Evolutionary conservation across 1,284 basidiomycete species (phyloP), one percentile per base, ranked within the genome.

Genomic region (Microbotryum intermedium): DNA sequence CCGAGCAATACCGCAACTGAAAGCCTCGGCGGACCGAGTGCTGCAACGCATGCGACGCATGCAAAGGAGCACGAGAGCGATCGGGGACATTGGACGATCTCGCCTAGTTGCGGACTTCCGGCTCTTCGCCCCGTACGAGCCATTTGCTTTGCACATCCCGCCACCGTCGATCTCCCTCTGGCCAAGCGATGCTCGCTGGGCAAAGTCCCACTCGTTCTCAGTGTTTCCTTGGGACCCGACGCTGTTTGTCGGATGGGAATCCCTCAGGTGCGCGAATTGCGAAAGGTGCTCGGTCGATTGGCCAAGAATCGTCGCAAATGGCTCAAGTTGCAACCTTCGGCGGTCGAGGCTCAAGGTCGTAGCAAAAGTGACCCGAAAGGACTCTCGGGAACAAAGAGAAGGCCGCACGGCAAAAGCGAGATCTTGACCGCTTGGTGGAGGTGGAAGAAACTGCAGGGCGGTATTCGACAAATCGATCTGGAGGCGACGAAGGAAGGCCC

Each of bases 71-170:
- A 23, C 16, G 20, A 48, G 13, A 34, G 30, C 43, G 21, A 49
- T 20, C 7, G 42, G 5, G 54, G 54, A 25, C 20, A 30, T 21
- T 60, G 58, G 58, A 52, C 28, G 13, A 55, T 43, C 29, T 21
- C n/a, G 8, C 18, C 47, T 10, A 18, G 46, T 4, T 46, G 47
- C 23, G 58, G 42, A 34, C 34, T 52, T 9, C 55, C 55, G 6
- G 7, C 50, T n/a, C 46, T n/a, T 8, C 60, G 64, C 3, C 55
- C 63, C 2, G 11, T 65, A 20, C 56, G 61, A 4, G 60, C 64
- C 1, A 51, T 67, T 10, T 59, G 59, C 45, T 65, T 67, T 43
- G 66, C 66, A 0, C 66, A 67, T 23, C 66, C 66, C 13, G 60
- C 64, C 21, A 65, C 64, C 2, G 48, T 65, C 42, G 61, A 65